Conservation (phyloP, 495 filamentous ascomycete genomes). For the Neurospora tetrasperma region DNA sequence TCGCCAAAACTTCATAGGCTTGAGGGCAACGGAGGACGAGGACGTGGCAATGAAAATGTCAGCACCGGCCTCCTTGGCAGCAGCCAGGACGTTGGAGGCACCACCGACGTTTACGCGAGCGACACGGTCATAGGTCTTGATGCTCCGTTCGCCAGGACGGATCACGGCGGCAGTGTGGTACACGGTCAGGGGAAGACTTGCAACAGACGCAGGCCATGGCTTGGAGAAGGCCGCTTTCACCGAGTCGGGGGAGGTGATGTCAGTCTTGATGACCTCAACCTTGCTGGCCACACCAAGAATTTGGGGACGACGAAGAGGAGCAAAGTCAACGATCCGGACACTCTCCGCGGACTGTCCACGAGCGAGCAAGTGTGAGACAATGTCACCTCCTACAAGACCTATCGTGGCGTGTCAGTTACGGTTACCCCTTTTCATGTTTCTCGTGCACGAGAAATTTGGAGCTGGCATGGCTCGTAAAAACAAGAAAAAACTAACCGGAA, state of each 20-base stretch:
- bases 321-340: conserved; percentile 46
- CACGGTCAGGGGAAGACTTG: conserved; percentile 42
- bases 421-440: neutral
- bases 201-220: conserved; percentile 37
- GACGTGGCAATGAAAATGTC: conserved; percentile 50
- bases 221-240: conserved; percentile 39
- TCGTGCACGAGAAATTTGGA: neutral
- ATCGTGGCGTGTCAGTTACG: neutral
- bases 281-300: conserved; percentile 26
- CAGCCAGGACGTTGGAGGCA: conserved; percentile 45
- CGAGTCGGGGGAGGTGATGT: conserved; percentile 39
- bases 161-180: conserved; percentile 50
- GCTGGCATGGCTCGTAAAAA: neutral
- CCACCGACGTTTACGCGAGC: conserved; percentile 49
- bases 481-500: conserved; percentile 27
- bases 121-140: conserved; percentile 33
- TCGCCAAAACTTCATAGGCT: conserved; percentile 36
- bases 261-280: conserved; percentile 39
- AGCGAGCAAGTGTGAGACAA: conserved; percentile 43
- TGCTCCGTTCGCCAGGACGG: conserved; percentile 37
- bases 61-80: conserved; percentile 37
- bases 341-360: conserved; percentile 43
- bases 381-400: conserved; percentile 49
- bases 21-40: conserved; percentile 40
- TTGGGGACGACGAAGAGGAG: conserved; percentile 29